Conservation (phyloP, 768 basidiomycete species). For the Leucosporidium yakuticum region DNA sequence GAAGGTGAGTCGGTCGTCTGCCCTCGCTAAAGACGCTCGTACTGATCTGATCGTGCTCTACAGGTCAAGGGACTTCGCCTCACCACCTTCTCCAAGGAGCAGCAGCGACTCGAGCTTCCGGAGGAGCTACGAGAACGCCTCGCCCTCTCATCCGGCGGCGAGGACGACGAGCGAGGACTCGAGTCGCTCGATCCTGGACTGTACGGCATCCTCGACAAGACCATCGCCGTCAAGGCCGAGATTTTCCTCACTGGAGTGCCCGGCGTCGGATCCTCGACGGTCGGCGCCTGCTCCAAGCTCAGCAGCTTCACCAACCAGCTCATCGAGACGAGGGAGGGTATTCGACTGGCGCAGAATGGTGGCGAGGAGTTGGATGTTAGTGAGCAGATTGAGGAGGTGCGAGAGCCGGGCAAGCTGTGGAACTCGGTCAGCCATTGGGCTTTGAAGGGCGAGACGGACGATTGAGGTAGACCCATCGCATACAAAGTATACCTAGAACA, state of each 20-base stretch:
- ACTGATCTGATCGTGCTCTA: constrained; percentile 34
- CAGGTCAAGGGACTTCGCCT: constrained; percentile 48
- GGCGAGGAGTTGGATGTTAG: constrained; percentile 37
- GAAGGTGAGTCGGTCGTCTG: constrained; percentile 12
- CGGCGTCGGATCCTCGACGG: constrained; percentile 4
- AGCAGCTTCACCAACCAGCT: constrained; percentile 58
- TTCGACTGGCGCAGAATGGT: constrained; percentile 32
- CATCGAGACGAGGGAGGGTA: constrained; percentile 47
- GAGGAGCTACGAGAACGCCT: not conserved
- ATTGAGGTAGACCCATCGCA: not conserved
- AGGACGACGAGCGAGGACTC: constrained; percentile 13
- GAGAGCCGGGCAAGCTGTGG: constrained; percentile 13
- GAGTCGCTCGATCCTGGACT: constrained; percentile 50
- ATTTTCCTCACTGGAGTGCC: constrained; percentile 51
- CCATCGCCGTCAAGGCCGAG: constrained; percentile 51
- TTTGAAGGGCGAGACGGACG: not conserved
- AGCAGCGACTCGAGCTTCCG: constrained; percentile 35
- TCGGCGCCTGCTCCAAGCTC: constrained; percentile 33
- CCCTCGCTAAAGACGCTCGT: not conserved
- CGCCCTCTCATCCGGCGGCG: not conserved
- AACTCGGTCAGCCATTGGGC: constrained; percentile 6
- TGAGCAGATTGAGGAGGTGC: constrained; percentile 15
- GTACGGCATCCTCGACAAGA: constrained; percentile 56
- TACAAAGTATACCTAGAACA: no score
- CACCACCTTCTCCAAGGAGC: constrained; percentile 49